Evolutionary conservation across 768 basidiomycete genomes (phyloP), one percentile per base, ranked within the genome.

Genomic region (Pisolithus tinctorius): DNA sequence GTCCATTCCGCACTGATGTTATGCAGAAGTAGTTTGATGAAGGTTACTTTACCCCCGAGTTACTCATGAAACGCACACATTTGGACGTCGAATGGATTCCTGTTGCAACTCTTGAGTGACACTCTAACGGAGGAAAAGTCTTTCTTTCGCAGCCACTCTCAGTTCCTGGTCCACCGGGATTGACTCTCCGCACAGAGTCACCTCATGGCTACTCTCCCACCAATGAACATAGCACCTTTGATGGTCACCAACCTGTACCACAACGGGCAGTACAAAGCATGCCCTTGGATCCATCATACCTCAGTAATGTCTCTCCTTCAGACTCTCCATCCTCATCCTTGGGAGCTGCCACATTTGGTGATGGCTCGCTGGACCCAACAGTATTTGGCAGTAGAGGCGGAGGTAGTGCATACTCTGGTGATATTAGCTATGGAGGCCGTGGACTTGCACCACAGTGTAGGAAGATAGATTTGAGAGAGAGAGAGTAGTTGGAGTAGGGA

Each of bases 21-120:
- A 95, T 97, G 93, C 93, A 95, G 71, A 89, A 89, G 61, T 96
- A 93, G 93, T 85, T 83, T 63, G 83, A 90, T 47, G 88, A 87
- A 60, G 88, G 89, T 14, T 97, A 94, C 69, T 97, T 97, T 62
- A 73, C 81, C 8, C 72, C 83, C 26, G 84, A 90, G 55, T 76
- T 97, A 25, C 81, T 88, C 31, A 85, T 94, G 81, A 90, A 86
- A 63, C 82, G 93, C 43, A 81, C 79, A n/a, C 75, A 79, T 55
- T 56, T 86, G 47, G 88, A 91, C 62, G 59, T 61, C 11, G 78
- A 83, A 11, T 91, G 85, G 85, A 77, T 72, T 47, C 71, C 83
- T 45, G 80, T 90, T 7, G 79, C 76, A 48, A 79, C 78, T 45
- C 71, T 88, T 48, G 71, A 76, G 55, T 72, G 73, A 51, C 76